Evolutionary conservation across 2,329 filamentous ascomycete genomes (phyloP), one percentile per base, ranked within the genome.

Genomic region (Cladophialophora exuberans): DNA sequence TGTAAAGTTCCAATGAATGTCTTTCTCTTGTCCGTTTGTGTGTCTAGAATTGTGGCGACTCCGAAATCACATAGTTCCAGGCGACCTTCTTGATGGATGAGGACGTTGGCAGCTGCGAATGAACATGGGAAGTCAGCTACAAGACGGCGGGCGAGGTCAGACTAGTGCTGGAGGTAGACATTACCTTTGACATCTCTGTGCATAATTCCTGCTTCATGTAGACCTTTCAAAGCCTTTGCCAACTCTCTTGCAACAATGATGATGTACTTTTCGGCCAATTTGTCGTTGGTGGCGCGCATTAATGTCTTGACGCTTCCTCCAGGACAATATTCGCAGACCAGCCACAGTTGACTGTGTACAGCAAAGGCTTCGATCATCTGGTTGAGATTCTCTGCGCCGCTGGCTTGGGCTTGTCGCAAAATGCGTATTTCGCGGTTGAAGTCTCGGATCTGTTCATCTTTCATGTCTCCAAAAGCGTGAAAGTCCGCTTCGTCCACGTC

Each of bases 61-160:
- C 84, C 84, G 64, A 87, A 87, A 62, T 87, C 84, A 65, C 84
- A 85, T 26, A 87, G 76, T 61, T 86, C 80, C 2, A 87, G 72
- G 28, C 78, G 74, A 5, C 84, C 84, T 61, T 84, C 79, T 69
- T 87, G 83, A 28, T 82, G 80, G 39, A 87, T 80, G 50, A 86
- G 74, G 13, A 87, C 76, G 62, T 87, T 87, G 51, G 82, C 83
- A 65, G 79, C 80, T 80, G 52, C 15, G 33, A 31, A 10, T 11
- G 33, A n/a, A 35, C 3, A 38, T 15, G 31, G 17, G 22, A 43
- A 22, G 50, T 57, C 25, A 57, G 38, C 23, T 3, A 25, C 30
- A 20, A 6, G 1, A 20, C 6, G 17, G 9, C 7, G 17, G 25
- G 43, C 9, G 30, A 22, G n/a, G 30, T n/a, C 20, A 38, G 35